phyloP scores from a whole-genome alignment of 371 early-diverging fungal genomes.

The Umbelopsis sp. region DNA sequence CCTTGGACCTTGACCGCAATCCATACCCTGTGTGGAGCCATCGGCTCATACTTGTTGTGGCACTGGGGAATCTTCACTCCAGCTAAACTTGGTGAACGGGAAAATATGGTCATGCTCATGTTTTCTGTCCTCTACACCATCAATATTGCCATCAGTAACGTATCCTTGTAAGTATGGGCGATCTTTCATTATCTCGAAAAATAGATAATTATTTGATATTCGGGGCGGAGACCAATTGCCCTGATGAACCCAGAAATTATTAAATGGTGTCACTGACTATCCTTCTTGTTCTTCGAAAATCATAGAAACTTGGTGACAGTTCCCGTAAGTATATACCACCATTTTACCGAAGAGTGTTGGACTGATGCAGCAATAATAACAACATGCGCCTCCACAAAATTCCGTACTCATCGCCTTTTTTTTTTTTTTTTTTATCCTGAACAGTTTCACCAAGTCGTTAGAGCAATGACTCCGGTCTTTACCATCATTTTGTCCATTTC shows the following conservation, averaged over 20 bases:
- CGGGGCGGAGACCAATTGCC: conserved; percentile 17
- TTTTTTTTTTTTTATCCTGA: conserved; percentile 4
- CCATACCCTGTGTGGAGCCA: conserved; percentile 75
- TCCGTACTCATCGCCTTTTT: not conserved
- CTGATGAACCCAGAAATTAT: conserved; percentile 17
- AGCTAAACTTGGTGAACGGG: conserved; percentile 56
- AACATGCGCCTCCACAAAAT: not conserved
- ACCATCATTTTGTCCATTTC: conserved; percentile 70
- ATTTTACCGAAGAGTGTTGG: too few relatives aligned
- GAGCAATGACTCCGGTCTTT: conserved; percentile 86
- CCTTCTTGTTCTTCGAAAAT: conserved; percentile 16
- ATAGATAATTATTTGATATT: conserved; percentile 11
- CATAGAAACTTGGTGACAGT: conserved; percentile 57
- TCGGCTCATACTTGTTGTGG: conserved; percentile 67
- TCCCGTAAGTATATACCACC: conserved; percentile 36
- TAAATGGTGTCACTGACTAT: conserved; percentile 8
- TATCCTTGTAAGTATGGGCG: conserved; percentile 70
- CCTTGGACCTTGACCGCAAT: conserved; percentile 91
- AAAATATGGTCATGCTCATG: conserved; percentile 70
- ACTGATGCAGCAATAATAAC: not conserved
- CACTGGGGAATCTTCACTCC: conserved; percentile 64
- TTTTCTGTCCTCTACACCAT: conserved; percentile 89
- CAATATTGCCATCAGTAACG: conserved; percentile 88
- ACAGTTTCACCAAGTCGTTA: conserved; percentile 84
- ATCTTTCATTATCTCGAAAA: not conserved